phyloP scores from a whole-genome alignment of 2,329 filamentous ascomycete genomes.

The Alternaria hordeiaustralica region DNA sequence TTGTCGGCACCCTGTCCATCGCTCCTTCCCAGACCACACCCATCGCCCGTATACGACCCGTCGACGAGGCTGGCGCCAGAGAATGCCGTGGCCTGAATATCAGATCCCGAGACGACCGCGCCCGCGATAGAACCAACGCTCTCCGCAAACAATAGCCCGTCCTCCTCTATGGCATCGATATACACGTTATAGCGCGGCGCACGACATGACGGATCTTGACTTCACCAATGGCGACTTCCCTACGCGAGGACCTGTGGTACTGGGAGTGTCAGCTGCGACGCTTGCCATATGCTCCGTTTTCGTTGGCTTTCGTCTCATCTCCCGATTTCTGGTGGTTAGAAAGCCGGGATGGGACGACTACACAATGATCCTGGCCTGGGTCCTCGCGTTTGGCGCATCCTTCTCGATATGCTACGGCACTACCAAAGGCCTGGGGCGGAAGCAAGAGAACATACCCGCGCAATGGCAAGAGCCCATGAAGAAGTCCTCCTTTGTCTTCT shows the following conservation, averaged over 20 bases:
- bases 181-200: conserved; percentile 10
- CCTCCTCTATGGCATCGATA: conserved; percentile 12
- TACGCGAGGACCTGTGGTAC: conserved; percentile 56
- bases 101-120: conserved; percentile 31
- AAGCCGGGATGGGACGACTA: conserved; percentile 79
- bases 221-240: conserved; percentile 23
- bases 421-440: conserved; percentile 70
- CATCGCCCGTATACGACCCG: neutral
- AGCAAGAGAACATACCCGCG: conserved; percentile 65
- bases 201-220: conserved; percentile 35
- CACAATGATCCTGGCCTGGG: conserved; percentile 81
- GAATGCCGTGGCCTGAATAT: conserved; percentile 29
- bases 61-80: conserved; percentile 20
- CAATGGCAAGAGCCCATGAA: conserved; percentile 62
- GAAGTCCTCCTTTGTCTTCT: conserved; percentile 65
- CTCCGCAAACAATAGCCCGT: neutral
- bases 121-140: conserved; percentile 26
- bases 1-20: neutral
- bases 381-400: conserved; percentile 70
- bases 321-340: conserved; percentile 74
- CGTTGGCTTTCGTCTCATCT: conserved; percentile 75
- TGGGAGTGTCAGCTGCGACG: conserved; percentile 73
- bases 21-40: neutral
- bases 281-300: conserved; percentile 75
- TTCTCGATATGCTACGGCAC: conserved; percentile 71